Evolutionary conservation across 768 basidiomycete genomes (phyloP), one percentile per base, ranked within the genome.

Genomic region (Leucocoprinus birnbaumii): DNA sequence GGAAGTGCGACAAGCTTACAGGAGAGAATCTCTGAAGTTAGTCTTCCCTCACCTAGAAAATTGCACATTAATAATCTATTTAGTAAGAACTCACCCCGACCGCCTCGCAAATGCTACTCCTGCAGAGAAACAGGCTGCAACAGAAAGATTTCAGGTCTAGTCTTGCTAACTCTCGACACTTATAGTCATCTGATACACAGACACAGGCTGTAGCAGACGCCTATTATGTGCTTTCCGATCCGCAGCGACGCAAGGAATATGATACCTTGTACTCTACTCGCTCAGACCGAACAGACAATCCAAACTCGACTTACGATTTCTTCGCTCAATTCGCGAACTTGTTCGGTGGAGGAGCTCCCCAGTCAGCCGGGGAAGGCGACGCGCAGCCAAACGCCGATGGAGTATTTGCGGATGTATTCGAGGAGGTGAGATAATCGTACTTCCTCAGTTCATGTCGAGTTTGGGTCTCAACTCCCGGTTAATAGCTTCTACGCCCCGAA

Each of bases 141-240:
- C 94, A 2, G 93, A 94, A 68, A 78, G 78, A 53, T 96, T 95
- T 68, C 92, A 94, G 76, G 91, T 85, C 4, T 19, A n/a, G 34
- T 26, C 22, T 27, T 48, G n/a, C n/a, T 41, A 47, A 19, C 27
- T 25, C 19, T 0, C n/a, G 10, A 5, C 42, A 43, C 4, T 49
- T 27, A 25, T 34, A 14, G 44, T 51, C 45, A 19, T n/a, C 35
- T 58, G 27, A 58, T 37, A 16, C 27, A 37, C 14, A 25, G 47
- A n/a, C 47, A 1, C 65, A 89, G 88, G 84, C 88, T 7, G 86
- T 97, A 59, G 93, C 94, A 51, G 94, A 97, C 68, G 94, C 94
- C 16, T 96, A 96, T 72, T 97, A 91, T 66, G 89, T 95, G 24
- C 82, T 98, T 35, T 93, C 91, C 2, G 92, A 97, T 68, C 70